Conservation (phyloP, 495 filamentous ascomycete species). For the Bacidia gigantensis region DNA sequence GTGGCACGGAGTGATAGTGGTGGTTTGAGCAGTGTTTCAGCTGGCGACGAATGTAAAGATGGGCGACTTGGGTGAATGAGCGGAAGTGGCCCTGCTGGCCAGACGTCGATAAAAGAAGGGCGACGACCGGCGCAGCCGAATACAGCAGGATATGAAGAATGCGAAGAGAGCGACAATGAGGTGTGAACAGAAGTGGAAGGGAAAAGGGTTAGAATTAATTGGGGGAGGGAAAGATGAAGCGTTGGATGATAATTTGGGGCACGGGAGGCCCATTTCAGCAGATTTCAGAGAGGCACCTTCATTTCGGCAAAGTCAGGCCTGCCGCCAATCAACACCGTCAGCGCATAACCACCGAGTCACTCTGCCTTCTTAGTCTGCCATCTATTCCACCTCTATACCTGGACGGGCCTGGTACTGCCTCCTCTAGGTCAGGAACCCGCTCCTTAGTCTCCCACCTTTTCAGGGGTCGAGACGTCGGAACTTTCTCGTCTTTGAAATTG, state of each 20-base stretch:
- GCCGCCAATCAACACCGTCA: neutral
- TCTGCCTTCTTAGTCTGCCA: too few relatives aligned
- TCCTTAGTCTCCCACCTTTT: neutral
- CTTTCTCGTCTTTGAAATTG: neutral
- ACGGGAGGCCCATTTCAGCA: neutral
- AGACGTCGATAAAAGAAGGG: conserved; percentile 29
- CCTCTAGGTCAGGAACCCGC: neutral
- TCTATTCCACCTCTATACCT: too few relatives aligned
- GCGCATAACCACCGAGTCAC: neutral
- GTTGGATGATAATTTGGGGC: neutral
- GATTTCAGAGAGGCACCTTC: too few relatives aligned
- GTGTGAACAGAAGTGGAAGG: neutral
- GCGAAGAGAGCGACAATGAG: neutral
- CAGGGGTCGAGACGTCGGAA: neutral
- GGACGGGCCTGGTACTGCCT: neutral
- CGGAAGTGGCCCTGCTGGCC: conserved; percentile 13
- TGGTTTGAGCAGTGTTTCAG: conserved; percentile 8
- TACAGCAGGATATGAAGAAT: neutral
- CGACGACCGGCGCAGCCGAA: conserved; percentile 23
- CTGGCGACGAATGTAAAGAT: conserved; percentile 11
- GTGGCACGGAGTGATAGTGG: conserved; percentile 8
- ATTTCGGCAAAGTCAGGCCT: neutral
- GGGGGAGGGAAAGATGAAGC: neutral
- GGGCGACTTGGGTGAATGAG: neutral
- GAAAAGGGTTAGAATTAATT: neutral